Percentiles rank a stretch among this genome's conserved stretches.
phyloP scores from a whole-genome alignment of 768 basidiomycete species.

The Peribolospora baueri region DNA sequence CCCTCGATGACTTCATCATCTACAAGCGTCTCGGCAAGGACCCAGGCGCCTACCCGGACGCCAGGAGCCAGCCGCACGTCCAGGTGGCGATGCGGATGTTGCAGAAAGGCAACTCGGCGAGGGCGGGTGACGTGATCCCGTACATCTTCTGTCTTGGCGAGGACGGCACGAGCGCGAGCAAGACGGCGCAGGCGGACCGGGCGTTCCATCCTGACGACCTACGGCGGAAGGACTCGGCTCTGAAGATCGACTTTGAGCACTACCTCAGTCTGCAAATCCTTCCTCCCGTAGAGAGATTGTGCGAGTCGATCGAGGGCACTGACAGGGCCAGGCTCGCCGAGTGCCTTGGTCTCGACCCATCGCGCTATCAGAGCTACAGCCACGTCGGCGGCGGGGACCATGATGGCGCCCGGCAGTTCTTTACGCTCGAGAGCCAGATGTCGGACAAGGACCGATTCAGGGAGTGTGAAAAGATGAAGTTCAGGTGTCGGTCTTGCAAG shows the following conservation, averaged over 20 bases:
- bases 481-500: slow-evolving; percentile 56
- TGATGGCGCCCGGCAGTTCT: slow-evolving; percentile 40
- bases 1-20: slow-evolving; percentile 82
- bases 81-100: slow-evolving; percentile 86
- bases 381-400: slow-evolving; percentile 12
- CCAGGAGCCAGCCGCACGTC: slow-evolving; percentile 83
- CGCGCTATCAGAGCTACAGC: slow-evolving; percentile 26
- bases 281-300: slow-evolving; percentile 81
- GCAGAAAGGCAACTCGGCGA: slow-evolving; percentile 50
- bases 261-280: slow-evolving; percentile 79
- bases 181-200: slow-evolving; percentile 58
- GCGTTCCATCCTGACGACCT: slow-evolving; percentile 89
- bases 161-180: slow-evolving; percentile 44
- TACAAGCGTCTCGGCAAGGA: slow-evolving; percentile 94
- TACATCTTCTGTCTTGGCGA: slow-evolving; percentile 67
- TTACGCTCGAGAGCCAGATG: slow-evolving; percentile 64
- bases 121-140: slow-evolving; percentile 75
- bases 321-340: slow-evolving; percentile 78
- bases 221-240: slow-evolving; percentile 35
- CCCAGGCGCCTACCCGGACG: slow-evolving; percentile 90
- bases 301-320: slow-evolving; percentile 88
- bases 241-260: slow-evolving; percentile 69
- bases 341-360: slow-evolving; percentile 65
- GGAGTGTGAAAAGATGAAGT: slow-evolving; percentile 40
- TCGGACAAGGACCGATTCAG: slow-evolving; percentile 71